phyloP scores from a whole-genome alignment of 345 rosid genomes.

The Psidium guajava region DNA sequence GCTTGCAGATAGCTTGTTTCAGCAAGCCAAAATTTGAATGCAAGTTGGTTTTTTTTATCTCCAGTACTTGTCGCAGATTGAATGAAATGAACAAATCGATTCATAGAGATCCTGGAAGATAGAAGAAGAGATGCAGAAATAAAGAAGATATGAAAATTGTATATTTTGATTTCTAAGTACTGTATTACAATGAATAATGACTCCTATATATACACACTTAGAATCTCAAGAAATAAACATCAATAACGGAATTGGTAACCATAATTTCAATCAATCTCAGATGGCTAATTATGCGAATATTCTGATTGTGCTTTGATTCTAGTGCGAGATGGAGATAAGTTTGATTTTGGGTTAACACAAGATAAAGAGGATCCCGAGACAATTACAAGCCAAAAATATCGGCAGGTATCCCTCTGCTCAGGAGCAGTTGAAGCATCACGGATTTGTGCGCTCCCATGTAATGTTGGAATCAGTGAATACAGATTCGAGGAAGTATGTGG shows the following conservation, averaged over 20 bases:
- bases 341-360: too few relatives aligned
- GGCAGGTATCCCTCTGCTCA: background rate
- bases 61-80: background rate
- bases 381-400: background rate
- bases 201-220: too few relatives aligned
- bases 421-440: background rate
- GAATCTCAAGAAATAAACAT: too few relatives aligned
- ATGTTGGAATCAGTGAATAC: background rate
- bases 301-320: too few relatives aligned
- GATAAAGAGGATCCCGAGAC: background rate
- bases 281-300: too few relatives aligned
- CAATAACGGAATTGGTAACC: too few relatives aligned
- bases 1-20: background rate
- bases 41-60: background rate
- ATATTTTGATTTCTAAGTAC: too few relatives aligned
- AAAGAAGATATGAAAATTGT: too few relatives aligned
- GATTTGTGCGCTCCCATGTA: background rate
- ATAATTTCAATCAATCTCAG: too few relatives aligned
- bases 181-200: too few relatives aligned
- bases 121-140: too few relatives aligned
- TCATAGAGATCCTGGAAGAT: background rate
- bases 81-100: background rate
- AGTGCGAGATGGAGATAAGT: too few relatives aligned
- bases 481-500: background rate
- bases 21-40: background rate